These are phyloP conservation scores for Chalciporus sp. DNA, from an alignment of 1,284 basidiomycete genomes.

Conservation along the genomic window DNA sequence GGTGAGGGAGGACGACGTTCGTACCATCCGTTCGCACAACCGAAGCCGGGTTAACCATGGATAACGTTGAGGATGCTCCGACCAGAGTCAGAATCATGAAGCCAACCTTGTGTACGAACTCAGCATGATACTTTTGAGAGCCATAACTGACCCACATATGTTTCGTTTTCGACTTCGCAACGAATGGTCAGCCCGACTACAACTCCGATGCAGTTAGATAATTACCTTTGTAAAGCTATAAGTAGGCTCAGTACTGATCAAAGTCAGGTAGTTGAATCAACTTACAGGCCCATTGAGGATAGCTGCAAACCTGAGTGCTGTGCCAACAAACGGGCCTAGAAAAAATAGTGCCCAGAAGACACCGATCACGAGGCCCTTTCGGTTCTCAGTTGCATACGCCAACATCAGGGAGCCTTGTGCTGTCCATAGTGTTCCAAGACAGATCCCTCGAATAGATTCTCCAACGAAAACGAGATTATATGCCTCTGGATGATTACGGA, in stretches of 20 bases:
- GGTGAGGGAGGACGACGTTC: constrained; percentile 27
- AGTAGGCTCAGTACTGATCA: not conserved
- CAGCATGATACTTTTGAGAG: constrained; percentile 17
- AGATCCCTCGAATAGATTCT: constrained; percentile 62
- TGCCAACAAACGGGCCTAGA: constrained; percentile 63
- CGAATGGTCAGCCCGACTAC: not conserved
- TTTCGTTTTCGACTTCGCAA: constrained; percentile 32
- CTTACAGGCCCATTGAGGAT: constrained; percentile 47
- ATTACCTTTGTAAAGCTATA: constrained; percentile 25
- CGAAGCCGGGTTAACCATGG: constrained; percentile 38
- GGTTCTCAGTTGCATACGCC: constrained; percentile 57
- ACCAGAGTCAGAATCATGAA: constrained; percentile 39
- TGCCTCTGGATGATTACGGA: constrained; percentile 47
- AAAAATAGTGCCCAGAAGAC: constrained; percentile 76
- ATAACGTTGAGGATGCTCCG: constrained; percentile 34
- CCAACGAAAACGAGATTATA: constrained; percentile 53
- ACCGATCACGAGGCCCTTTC: constrained; percentile 63
- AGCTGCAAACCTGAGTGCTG: constrained; percentile 54
- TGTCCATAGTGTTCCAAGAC: constrained; percentile 67
- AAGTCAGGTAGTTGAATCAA: not conserved
- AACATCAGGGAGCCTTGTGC: constrained; percentile 70
- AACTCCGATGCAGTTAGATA: not conserved
- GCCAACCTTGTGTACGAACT: constrained; percentile 42
- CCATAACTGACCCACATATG: constrained; percentile 26
- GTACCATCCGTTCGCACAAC: constrained; percentile 42